phyloP scores from a whole-genome alignment of 371 early-diverging fungal species.

The Cladochytrium tenue region DNA sequence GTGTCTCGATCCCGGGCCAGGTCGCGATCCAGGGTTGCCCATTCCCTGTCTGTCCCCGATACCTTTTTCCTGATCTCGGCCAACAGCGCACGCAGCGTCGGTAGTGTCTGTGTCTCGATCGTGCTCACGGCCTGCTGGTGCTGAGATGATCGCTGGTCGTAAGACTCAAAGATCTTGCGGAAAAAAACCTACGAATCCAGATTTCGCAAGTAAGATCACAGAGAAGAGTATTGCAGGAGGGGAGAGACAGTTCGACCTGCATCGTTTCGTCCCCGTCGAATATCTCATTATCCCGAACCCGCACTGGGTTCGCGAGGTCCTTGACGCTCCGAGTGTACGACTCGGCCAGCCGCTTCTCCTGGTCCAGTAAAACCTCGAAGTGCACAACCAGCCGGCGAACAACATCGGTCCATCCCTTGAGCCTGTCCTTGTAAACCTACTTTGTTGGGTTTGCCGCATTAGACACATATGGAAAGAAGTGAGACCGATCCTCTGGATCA shows the following conservation, averaged over 20 bases:
- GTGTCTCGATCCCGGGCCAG: conserved; percentile 32
- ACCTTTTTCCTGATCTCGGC: conserved; percentile 30
- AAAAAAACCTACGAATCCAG: conserved; percentile 23
- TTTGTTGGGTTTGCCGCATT: not conserved
- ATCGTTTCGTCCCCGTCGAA: conserved; percentile 36
- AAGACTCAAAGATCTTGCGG: conserved; percentile 39
- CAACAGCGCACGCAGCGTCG: conserved; percentile 36
- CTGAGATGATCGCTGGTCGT: conserved; percentile 46
- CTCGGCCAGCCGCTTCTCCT: conserved; percentile 41
- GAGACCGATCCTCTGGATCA: too few species aligned
- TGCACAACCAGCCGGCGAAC: conserved; percentile 34
- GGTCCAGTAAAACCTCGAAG: conserved; percentile 35
- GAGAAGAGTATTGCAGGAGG: not conserved
- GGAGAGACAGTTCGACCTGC: conserved; percentile 17
- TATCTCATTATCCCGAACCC: conserved; percentile 20
- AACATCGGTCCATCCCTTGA: conserved; percentile 41
- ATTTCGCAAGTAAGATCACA: not conserved
- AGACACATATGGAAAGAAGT: not conserved
- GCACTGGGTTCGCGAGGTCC: conserved; percentile 27
- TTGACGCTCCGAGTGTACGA: conserved; percentile 22
- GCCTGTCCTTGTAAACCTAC: conserved; percentile 35
- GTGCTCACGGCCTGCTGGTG: conserved; percentile 24
- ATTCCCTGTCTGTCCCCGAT: conserved; percentile 35
- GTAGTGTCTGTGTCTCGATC: conserved; percentile 40
- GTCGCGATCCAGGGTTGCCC: conserved; percentile 36